Percentiles rank a stretch among this genome's conserved stretches.
Conservation (phyloP, 2,329 filamentous ascomycete genomes). For the Venturia asperata region DNA sequence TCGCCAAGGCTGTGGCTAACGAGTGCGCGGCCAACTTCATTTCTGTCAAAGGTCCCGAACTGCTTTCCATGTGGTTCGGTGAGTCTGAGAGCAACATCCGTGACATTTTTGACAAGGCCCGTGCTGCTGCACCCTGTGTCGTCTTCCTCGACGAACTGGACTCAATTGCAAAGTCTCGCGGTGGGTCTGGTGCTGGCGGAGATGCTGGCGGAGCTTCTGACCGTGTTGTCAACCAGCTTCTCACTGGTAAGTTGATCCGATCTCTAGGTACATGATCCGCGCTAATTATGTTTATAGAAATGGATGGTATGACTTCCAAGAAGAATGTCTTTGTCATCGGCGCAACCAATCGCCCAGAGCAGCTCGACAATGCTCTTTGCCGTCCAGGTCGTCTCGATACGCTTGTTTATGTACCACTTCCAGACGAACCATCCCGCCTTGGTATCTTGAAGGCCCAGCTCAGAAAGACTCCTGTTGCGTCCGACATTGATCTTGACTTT, state of each 20-base stretch:
- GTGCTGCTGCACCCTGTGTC: conserved; percentile 93
- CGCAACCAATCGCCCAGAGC: conserved; percentile 96
- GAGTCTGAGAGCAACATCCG: conserved; percentile 99
- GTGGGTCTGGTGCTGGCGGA: conserved; percentile 72
- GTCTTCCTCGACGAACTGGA: conserved; percentile 99
- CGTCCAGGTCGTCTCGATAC: conserved; percentile 98
- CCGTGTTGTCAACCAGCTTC: conserved; percentile 98
- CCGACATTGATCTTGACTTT: conserved; percentile 80
- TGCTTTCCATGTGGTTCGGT: conserved; percentile 99
- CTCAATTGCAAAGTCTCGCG: conserved; percentile 98
- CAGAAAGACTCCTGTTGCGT: conserved; percentile 89
- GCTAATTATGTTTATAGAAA: conserved; percentile 58
- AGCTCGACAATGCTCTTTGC: conserved; percentile 95
- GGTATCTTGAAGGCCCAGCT: conserved; percentile 92
- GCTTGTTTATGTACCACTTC: conserved; percentile 94
- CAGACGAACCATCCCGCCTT: conserved; percentile 81
- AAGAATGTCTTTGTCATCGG: conserved; percentile 99
- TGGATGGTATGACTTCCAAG: conserved; percentile 99
- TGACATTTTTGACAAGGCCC: conserved; percentile 99
- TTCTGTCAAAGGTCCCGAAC: conserved; percentile 95
- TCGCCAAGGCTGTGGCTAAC: conserved; percentile 98
- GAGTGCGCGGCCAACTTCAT: conserved; percentile 99
- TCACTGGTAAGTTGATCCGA: conserved; percentile 64
- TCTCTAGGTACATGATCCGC: conserved; percentile 9
- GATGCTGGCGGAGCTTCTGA: conserved; percentile 97